These are phyloP conservation scores for Calendula officinalis DNA, from an alignment of 129 eudicot genomes.

Conservation along the genomic window DNA sequence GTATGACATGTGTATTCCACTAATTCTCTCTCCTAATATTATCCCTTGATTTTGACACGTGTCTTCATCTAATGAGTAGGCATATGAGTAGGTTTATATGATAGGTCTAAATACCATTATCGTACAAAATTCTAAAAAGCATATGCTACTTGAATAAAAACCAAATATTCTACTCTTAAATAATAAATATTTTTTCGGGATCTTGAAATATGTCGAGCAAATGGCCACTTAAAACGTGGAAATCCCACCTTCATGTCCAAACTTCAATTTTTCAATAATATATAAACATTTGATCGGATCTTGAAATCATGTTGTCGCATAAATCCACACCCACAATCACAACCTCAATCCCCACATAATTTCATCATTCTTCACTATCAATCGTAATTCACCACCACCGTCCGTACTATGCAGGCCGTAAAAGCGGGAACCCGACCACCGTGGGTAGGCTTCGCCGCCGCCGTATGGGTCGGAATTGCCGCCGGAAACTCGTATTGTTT, in stretches of 20 bases:
- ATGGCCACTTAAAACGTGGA: conserved; percentile 12
- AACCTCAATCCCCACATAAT: not conserved
- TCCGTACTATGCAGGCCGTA: conserved; percentile 23
- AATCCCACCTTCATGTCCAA: conserved; percentile 10
- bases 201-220: conserved; percentile 6
- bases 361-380: not conserved
- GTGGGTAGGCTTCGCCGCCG: conserved; percentile 98
- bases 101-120: no score
- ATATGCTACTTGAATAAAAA: no score
- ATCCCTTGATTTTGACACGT: no score
- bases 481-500: conserved; percentile 81
- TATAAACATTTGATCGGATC: conserved; percentile 15
- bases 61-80: no score
- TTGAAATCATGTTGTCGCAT: not conserved
- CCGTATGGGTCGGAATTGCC: conserved; percentile 83
- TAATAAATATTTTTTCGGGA: not conserved
- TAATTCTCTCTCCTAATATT: no score
- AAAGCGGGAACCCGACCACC: conserved; percentile 90
- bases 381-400: no score
- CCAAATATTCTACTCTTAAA: no score
- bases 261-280: not conserved
- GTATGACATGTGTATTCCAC: no score
- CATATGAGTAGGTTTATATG: no score
- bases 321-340: not conserved
- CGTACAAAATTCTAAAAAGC: no score